Conservation (phyloP, 2,329 filamentous ascomycete species). For the Mollisia scopiformis region DNA sequence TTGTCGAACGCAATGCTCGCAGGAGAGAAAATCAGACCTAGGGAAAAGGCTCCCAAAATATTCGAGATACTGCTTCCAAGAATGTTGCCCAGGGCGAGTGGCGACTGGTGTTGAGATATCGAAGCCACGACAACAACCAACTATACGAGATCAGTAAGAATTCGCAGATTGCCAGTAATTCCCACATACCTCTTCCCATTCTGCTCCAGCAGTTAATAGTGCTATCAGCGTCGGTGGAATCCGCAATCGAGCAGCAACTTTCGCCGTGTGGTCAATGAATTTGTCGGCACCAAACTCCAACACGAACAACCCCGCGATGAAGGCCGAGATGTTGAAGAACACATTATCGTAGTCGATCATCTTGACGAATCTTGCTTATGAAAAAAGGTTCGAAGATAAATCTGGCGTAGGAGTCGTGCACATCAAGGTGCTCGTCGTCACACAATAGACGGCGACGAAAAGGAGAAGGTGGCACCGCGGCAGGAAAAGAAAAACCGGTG, state of each 20-base stretch:
- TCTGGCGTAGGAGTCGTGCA: background rate
- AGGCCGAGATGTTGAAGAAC: slow-evolving; percentile 44
- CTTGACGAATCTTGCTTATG: background rate
- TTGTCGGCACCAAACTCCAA: slow-evolving; percentile 55
- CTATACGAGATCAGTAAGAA: slow-evolving; percentile 32
- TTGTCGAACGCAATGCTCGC: slow-evolving; percentile 44
- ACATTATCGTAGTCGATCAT: slow-evolving; percentile 25
- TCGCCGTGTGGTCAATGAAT: slow-evolving; percentile 54
- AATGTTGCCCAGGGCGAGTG: slow-evolving; percentile 56
- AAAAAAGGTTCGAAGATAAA: background rate
- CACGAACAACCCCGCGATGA: slow-evolving; percentile 49
- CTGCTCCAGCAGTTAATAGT: slow-evolving; percentile 54
- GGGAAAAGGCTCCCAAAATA: slow-evolving; percentile 56
- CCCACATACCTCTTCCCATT: slow-evolving; percentile 55
- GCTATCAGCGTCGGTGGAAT: slow-evolving; percentile 52
- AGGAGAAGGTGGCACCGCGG: background rate
- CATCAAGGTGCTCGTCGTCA: background rate
- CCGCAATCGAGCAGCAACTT: slow-evolving; percentile 46
- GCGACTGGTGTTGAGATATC: slow-evolving; percentile 47
- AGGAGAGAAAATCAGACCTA: slow-evolving; percentile 50
- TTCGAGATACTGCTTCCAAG: slow-evolving; percentile 58
- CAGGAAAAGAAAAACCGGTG: background rate
- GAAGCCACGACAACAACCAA: slow-evolving; percentile 52
- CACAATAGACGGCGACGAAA: background rate
- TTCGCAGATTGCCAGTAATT: background rate